Evolutionary conservation across 139 green algal species (phyloP).

Genomic region (Chlorella sp.): DNA sequence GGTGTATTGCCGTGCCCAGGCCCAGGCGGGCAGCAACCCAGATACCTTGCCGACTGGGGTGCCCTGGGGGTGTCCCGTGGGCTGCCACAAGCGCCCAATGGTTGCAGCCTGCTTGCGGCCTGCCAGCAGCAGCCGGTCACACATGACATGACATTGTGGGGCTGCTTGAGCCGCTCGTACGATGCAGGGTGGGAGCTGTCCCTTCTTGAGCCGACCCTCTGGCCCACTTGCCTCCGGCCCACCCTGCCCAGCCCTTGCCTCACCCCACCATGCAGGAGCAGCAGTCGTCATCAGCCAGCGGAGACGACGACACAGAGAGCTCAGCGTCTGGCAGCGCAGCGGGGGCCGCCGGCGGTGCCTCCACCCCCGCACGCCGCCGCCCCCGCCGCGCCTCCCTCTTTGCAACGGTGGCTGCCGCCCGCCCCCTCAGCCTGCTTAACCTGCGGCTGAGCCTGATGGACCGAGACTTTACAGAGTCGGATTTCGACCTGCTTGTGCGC

Average conservation of each 20-base stretch:
- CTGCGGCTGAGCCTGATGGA: conserved; percentile 28
- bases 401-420: not conserved
- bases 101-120: too few relatives aligned
- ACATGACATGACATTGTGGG: too few relatives aligned
- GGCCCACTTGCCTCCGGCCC: too few relatives aligned
- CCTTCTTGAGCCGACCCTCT: too few relatives aligned
- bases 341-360: not conserved
- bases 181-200: too few relatives aligned
- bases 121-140: too few relatives aligned
- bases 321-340: not conserved
- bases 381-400: not conserved
- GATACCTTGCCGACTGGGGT: too few relatives aligned
- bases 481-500: conserved; percentile 21
- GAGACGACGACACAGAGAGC: not conserved
- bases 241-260: not conserved
- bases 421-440: conserved; percentile 21
- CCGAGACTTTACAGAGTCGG: conserved; percentile 15
- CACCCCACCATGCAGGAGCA: not conserved
- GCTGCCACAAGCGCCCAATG: too few relatives aligned
- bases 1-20: too few relatives aligned
- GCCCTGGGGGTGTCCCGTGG: too few relatives aligned
- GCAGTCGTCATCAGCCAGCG: not conserved
- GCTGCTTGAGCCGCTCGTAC: too few relatives aligned
- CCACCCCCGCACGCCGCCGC: not conserved
- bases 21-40: too few relatives aligned